Evolutionary conservation across 768 basidiomycete species (phyloP).

Genomic region (Kwoniella sp.): DNA sequence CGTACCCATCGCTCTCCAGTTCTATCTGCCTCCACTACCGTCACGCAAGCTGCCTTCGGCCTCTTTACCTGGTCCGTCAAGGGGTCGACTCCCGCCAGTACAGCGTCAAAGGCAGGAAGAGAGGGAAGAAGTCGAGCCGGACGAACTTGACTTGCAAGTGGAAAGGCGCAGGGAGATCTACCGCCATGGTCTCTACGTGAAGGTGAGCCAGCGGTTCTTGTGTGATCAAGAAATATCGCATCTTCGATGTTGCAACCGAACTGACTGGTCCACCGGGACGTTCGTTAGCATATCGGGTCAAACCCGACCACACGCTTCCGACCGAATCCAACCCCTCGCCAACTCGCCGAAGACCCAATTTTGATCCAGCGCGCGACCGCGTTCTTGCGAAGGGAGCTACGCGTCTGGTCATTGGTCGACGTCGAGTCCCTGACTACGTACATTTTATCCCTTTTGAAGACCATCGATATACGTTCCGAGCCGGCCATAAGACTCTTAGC

Average conservation of each 20-base stretch:
- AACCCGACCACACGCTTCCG: conserved; percentile 81
- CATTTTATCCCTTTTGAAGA: conserved; percentile 85
- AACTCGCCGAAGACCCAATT: conserved; percentile 76
- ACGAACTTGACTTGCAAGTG: conserved; percentile 75
- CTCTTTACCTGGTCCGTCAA: conserved; percentile 34
- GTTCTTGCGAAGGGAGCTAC: conserved; percentile 81
- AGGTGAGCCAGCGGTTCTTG: conserved; percentile 70
- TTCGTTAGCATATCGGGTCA: conserved; percentile 79
- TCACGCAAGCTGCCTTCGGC: conserved; percentile 26
- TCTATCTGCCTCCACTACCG: conserved; percentile 68
- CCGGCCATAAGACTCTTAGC: conserved; percentile 74
- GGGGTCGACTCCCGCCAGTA: conserved; percentile 17
- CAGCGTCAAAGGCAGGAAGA: conserved; percentile 54
- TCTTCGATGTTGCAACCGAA: neutral
- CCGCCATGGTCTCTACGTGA: conserved; percentile 75
- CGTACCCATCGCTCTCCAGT: conserved; percentile 57
- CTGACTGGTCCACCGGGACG: conserved; percentile 14
- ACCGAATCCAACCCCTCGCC: conserved; percentile 84
- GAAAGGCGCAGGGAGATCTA: conserved; percentile 78
- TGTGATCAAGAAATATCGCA: no score
- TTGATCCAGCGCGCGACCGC: conserved; percentile 67
- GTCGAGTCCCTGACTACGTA: conserved; percentile 93
- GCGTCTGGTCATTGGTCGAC: conserved; percentile 80
- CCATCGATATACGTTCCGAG: conserved; percentile 82
- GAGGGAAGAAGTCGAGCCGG: conserved; percentile 61